Evolutionary conservation across 306 rosid genomes (phyloP), one percentile per base, ranked within the genome.

Genomic region (Trifolium dubium): DNA sequence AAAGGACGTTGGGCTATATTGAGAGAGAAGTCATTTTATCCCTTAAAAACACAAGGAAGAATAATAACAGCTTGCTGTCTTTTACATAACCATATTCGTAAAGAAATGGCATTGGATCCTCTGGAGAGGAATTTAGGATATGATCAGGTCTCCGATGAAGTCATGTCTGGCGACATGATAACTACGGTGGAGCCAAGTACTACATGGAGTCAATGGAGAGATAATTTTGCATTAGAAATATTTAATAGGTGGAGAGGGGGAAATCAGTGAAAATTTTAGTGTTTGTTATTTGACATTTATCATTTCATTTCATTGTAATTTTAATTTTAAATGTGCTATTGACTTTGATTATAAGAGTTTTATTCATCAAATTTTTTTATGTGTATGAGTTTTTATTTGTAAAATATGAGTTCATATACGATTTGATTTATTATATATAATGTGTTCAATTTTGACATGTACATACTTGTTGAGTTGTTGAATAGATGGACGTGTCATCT

Each of bases 1-100:
- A 70, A 70, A 17, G 39, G 75, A 18, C 12, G 51, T 50, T 70
- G 18, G 49, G 34, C 72, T 13, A 70, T 50, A 32, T 3, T 70
- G 10, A 53, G 35, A 47, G 50, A 15, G 13, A 69, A 70, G 2
- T 70, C 50, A 0, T 70, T 70, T 2, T 53, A 53, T 34, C 35
- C 18, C 54, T 0, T 50, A 10, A 53, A 69, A 49, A 53, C 50
- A 7, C 32, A 49, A 50, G 31, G 18, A 8, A 69, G 62, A 35
- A 70, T 35, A 50, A 70, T 53, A 70, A 35, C 10, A 4, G 37
- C 64, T 34, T 53, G 75, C 35, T 53, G 18, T 35, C 17, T 51
- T 8, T 31, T 53, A 35, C 64, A 34, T 18, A 69, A 31, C n/a
- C 30, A 50, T 4, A 30, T 69, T 69, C 5, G 28, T n/a, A 49